These are phyloP conservation scores for Exophiala phaeomuriformis DNA, from an alignment of 2,329 filamentous ascomycete species.

Conservation along the genomic window DNA sequence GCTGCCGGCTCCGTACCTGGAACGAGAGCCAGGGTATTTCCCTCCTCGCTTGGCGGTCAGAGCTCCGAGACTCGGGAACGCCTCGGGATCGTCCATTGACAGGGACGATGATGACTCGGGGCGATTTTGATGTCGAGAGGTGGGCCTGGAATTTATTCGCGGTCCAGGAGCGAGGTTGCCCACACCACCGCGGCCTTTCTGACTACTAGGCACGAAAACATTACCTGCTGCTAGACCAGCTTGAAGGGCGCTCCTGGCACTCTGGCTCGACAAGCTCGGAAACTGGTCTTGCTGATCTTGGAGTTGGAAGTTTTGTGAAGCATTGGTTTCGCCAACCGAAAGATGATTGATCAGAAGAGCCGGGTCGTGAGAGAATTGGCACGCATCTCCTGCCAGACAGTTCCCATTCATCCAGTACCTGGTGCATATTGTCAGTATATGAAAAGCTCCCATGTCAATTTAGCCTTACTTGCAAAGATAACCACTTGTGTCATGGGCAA, in stretches of 20 bases:
- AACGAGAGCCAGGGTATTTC: slow-evolving; percentile 88
- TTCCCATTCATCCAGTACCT: slow-evolving; percentile 96
- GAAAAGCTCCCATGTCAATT: slow-evolving; percentile 13
- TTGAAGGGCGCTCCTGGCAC: slow-evolving; percentile 34
- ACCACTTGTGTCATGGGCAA: slow-evolving; percentile 91
- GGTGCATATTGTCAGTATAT: slow-evolving; percentile 28
- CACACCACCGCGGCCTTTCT: slow-evolving; percentile 17
- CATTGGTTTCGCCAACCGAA: slow-evolving; percentile 54
- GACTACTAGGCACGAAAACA: slow-evolving; percentile 27
- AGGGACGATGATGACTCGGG: slow-evolving; percentile 55
- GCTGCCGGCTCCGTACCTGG: slow-evolving; percentile 67
- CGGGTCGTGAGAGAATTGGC: slow-evolving; percentile 95
- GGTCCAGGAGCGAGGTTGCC: slow-evolving; percentile 35
- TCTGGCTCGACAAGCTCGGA: slow-evolving; percentile 55
- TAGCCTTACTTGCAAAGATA: slow-evolving; percentile 91
- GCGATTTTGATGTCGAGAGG: slow-evolving; percentile 66
- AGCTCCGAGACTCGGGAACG: slow-evolving; percentile 82
- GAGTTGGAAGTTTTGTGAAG: slow-evolving; percentile 64
- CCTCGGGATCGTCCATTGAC: slow-evolving; percentile 86
- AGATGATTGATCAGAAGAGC: slow-evolving; percentile 69
- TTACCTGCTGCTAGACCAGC: slow-evolving; percentile 34
- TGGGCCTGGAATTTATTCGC: slow-evolving; percentile 71
- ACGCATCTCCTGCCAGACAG: slow-evolving; percentile 86
- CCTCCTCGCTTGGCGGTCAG: slow-evolving; percentile 68
- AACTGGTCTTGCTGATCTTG: slow-evolving; percentile 75